Evolutionary conservation across 495 filamentous ascomycete species (phyloP), one percentile per base, ranked within the genome.

Genomic region (Geopyxis carbonaria): DNA sequence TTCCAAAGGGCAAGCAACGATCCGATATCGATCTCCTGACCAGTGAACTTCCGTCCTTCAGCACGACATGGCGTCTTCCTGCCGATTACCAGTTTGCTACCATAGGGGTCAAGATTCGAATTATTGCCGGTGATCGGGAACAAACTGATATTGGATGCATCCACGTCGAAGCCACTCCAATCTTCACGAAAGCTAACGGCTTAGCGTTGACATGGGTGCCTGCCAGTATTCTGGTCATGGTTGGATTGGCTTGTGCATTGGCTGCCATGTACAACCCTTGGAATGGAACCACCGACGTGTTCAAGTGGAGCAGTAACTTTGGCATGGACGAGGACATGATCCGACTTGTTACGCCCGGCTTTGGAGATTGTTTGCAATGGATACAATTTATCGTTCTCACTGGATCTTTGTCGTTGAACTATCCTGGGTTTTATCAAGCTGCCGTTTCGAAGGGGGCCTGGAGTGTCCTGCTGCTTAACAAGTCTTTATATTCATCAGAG

Each of bases 361-460:
- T 97, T 56, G 85, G 82, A 8, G 89, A 97, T 48, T 97, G 89
- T 57, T 70, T 97, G 22, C 86, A 97, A 59, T 97, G 95, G 55
- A 77, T 97, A 22, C 89, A 97, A 53, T 95, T 91, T 46, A 68
- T 86, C 34, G 79, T 86, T 14, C 66, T 97, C 23, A 84, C 86
- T 0, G 91, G 91, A 1, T 73, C 76, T 28, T 61, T 97, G 29
- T 81, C 78, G 16, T 59, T 97, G 46, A 74, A 78, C 42, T 97
- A 95, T 55, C 89, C 89, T 0, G 89, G 89, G 0, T 97, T 79
- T 51, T 95, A 80, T 55, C 89, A 94, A 52, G 89, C 89, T 10
- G 79, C 79, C 10, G 70, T 89, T 33, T 89, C 82, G 46, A 78
- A 82, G 53, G 78, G 68, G 6, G 75, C 78, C 27, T 97, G 89